Base-by-base conservation (phyloP, 768 basidiomycete species). In the Xerocomellus amylosporus region DNA sequence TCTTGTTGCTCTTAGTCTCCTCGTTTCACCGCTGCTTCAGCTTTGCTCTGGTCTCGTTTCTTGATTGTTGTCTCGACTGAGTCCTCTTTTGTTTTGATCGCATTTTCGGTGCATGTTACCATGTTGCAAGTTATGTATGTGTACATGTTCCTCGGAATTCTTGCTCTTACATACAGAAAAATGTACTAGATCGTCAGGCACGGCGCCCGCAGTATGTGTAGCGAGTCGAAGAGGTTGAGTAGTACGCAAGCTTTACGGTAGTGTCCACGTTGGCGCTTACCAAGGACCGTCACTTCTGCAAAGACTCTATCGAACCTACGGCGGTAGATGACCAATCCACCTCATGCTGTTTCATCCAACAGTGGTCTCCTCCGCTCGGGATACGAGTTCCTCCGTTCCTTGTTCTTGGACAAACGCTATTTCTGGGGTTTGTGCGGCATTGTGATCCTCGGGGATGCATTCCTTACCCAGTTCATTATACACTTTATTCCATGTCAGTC, bases 401-500 rank as follows among this genome's bases (percentile, higher is more conserved):
- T 71, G 20, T 72, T 88, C 51, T 76, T 77, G 33, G 74, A 88
- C 62, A 74, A 77, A 33, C 67, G 63, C 22, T 84, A 85, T 64
- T 94, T 90, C 73, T 87, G 84, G 82, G 66, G 68, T 30, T 72
- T 93, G 30, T 85, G 88, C 9, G 60, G 72, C 17, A 70, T 92
- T 9, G 78, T 89, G 20, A 71, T 93, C 24, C 28, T 88, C 20
- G 89, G 84, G 39, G 93, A 98, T 81, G 82, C 82, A 8, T 49
- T 85, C 39, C 80, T 97, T 45, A 92, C 90, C 9, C 77, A 85
- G 49, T 78, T 94, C 69, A 86, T 97, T 62, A 86, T 96, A 59
- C 81, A 74, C 41, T 86, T 85, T 66, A 77, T 97, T 51, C 81
- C 90, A 61, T 98, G 96, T 97, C 61, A 77, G 88, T 72, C 28